Evolutionary conservation across 1,139 yeast species (phyloP), one percentile per base, ranked within the genome.

Genomic region (Yamadazyma sp.): DNA sequence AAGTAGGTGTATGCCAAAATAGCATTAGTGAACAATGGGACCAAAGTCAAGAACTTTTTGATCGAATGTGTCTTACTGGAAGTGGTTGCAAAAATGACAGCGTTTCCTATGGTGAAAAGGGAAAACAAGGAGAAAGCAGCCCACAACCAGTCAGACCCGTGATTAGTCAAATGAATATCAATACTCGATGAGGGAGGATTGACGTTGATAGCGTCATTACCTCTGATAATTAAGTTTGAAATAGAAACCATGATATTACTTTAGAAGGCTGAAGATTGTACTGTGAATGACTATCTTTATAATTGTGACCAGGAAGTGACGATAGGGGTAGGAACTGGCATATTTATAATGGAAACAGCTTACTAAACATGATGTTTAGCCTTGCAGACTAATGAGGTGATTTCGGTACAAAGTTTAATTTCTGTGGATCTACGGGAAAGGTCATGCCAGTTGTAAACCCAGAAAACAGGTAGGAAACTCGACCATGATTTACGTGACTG

Each of bases 101-200:
- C 67, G 52, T 76, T 74, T 32, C 58, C 52, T 17, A 80, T 39
- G 11, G 80, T 58, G 8, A 73, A 56, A 3, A 73, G 41, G 11
- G 71, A 69, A 54, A 81, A 77, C 10, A 68, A 46, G 2, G 78
- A 58, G 51, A 83, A 80, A 15, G 69, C 84, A 1, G 88, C 76
- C 87, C 87, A 82, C 48, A 78, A 68, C 87, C 87, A 82, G 56
- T 78, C 77, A 6, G 86, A 78, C 51, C 88, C 88, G 48, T 77
- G 79, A 10, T 55, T 47, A 15, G 85, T 79, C 35, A 81, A 49
- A 44, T 75, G 78, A 53, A 79, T 73, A 45, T 75, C 79, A 40
- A 71, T 59, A 3, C 56, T 60, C 6, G 55, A 37, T 11, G 71
- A 56, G 3, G 66, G 60, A 15, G 79, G 73, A 51, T 81, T 81